Percentiles rank a stretch among this genome's conserved stretches.
Evolutionary conservation across 164 flowering plant species (phyloP).

Genomic region (Euptelea pleiosperma): DNA sequence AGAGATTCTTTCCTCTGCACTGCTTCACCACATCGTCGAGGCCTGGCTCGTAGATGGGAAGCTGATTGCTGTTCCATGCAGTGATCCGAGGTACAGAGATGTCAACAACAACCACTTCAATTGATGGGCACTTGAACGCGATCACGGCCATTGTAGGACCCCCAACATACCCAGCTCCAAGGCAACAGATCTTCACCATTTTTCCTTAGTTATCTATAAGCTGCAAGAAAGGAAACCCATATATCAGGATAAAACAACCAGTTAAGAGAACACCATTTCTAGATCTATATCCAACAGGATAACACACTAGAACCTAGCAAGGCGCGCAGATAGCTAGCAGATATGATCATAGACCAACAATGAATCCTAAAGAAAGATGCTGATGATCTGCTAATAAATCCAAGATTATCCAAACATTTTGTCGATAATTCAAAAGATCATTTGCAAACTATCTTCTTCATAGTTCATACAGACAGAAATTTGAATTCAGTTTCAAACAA

Average conservation of each 20-base stretch:
- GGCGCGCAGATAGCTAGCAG: not conserved
- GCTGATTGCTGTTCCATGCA: too few species aligned
- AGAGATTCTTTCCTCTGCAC: constrained; percentile 59
- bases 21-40: too few species aligned
- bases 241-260: not conserved
- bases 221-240: constrained; percentile 1
- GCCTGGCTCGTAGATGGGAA: too few species aligned
- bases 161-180: constrained; percentile 69
- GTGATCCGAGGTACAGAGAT: constrained; percentile 43
- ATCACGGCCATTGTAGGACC: constrained; percentile 73
- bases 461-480: not conserved
- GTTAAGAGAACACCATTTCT: not conserved
- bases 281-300: constrained; percentile 4
- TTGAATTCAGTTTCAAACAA: not conserved
- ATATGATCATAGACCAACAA: not conserved
- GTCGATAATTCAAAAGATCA: too few species aligned
- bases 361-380: not conserved
- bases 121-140: constrained; percentile 54
- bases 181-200: constrained; percentile 70
- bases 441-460: too few species aligned
- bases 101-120: constrained; percentile 59
- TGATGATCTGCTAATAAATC: not conserved
- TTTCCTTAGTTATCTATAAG: constrained; percentile 6
- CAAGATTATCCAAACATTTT: not conserved
- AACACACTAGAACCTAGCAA: not conserved